phyloP scores from a whole-genome alignment of 345 rosid genomes.

The Streptanthus diversifolius region DNA sequence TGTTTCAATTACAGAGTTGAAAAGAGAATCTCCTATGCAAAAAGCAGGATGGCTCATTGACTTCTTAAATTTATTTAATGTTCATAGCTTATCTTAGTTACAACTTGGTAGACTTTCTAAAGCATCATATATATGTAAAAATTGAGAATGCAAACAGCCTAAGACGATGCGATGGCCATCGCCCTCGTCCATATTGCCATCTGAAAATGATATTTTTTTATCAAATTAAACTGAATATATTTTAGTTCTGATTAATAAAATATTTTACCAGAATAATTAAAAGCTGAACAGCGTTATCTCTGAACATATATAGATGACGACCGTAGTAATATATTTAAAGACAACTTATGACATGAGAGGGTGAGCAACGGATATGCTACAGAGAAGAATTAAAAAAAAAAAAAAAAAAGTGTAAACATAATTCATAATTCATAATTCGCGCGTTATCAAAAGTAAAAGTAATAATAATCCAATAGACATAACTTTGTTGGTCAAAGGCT shows the following conservation, averaged over 20 bases:
- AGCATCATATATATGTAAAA: background rate
- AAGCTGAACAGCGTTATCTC: background rate
- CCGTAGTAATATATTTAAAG: too few species aligned
- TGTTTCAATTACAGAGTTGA: too few species aligned
- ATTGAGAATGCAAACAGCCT: background rate
- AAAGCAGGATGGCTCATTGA: slow-evolving; percentile 31
- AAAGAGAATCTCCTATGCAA: too few species aligned
- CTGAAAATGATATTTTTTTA: too few species aligned
- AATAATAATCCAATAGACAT: background rate
- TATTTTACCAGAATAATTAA: background rate
- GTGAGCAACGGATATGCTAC: background rate
- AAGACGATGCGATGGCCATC: too few species aligned
- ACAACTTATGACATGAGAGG: background rate
- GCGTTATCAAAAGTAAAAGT: background rate
- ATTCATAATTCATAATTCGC: too few species aligned
- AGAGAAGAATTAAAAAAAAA: too few species aligned
- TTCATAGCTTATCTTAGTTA: background rate
- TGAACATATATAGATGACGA: background rate
- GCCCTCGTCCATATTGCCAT: too few species aligned
- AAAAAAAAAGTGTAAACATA: too few species aligned
- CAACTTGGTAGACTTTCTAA: slow-evolving; percentile 6
- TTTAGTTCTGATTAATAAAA: background rate
- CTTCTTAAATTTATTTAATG: background rate
- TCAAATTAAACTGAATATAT: too few species aligned
- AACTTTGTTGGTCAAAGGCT: background rate